phyloP scores from a whole-genome alignment of 2,329 filamentous ascomycete species.

The Coniella lustricola region DNA sequence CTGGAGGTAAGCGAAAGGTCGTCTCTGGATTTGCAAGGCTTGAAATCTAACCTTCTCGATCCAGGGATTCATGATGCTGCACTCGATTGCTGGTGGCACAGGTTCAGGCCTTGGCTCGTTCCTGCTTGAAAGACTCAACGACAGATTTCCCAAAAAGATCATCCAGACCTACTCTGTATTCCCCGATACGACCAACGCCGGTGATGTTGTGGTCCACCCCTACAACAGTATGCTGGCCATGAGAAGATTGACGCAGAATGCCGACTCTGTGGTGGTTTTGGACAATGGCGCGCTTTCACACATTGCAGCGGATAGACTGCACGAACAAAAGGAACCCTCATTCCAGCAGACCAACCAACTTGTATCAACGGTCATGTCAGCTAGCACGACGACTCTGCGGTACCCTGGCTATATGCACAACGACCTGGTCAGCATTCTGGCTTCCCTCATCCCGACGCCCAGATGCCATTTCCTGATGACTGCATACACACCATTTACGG shows the following conservation, averaged over 20 bases:
- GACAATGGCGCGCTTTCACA: slow-evolving; percentile 91
- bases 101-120: slow-evolving; percentile 95
- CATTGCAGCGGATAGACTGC: slow-evolving; percentile 88
- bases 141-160: slow-evolving; percentile 96
- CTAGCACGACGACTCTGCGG: slow-evolving; percentile 88
- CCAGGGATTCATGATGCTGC: slow-evolving; percentile 94
- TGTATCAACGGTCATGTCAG: slow-evolving; percentile 97
- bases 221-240: slow-evolving; percentile 96
- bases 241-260: slow-evolving; percentile 86
- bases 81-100: slow-evolving; percentile 95
- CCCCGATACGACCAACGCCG: slow-evolving; percentile 77
- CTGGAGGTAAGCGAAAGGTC: slow-evolving; percentile 58
- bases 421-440: slow-evolving; percentile 92
- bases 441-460: slow-evolving; percentile 90
- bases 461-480: slow-evolving; percentile 98
- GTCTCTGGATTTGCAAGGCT: background rate
- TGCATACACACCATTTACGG: slow-evolving; percentile 95
- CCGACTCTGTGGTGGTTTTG: slow-evolving; percentile 93
- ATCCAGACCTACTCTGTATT: slow-evolving; percentile 99
- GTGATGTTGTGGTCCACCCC: slow-evolving; percentile 92
- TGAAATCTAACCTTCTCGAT: slow-evolving; percentile 18
- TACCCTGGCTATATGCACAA: slow-evolving; percentile 99
- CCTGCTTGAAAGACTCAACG: slow-evolving; percentile 89
- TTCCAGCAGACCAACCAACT: slow-evolving; percentile 98
- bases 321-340: slow-evolving; percentile 81